Evolutionary conservation across 2,329 filamentous ascomycete species (phyloP).

Genomic region (Fusarium sp.): DNA sequence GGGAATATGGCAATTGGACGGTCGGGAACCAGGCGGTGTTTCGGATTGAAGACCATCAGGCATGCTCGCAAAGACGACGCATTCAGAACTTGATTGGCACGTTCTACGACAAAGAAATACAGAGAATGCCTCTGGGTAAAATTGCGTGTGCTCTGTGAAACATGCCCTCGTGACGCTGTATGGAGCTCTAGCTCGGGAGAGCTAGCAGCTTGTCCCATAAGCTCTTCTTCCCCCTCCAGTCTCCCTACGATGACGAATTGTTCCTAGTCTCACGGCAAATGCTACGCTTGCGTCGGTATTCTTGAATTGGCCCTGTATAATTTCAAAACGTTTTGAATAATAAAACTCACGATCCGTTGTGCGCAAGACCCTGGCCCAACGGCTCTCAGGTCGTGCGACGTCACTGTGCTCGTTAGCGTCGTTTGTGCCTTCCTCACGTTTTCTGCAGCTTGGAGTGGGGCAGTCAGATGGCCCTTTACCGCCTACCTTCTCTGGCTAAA

Average conservation of each 20-base stretch:
- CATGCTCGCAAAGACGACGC: conserved; percentile 43
- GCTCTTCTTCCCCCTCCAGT: background rate
- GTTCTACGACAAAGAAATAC: conserved; percentile 42
- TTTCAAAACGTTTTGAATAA: background rate
- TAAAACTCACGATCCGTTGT: conserved; percentile 6
- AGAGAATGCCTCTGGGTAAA: conserved; percentile 35
- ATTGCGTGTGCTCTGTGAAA: conserved; percentile 13
- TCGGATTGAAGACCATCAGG: conserved; percentile 42
- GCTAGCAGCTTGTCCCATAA: background rate
- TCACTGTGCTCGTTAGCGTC: conserved; percentile 17
- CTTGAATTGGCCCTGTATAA: background rate
- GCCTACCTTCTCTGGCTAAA: conserved; percentile 41
- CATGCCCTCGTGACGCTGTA: conserved; percentile 15
- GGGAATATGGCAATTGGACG: conserved; percentile 46
- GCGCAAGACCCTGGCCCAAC: conserved; percentile 7
- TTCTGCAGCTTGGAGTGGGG: background rate
- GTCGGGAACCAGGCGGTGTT: conserved; percentile 48
- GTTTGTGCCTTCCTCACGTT: background rate
- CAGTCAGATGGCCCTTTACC: conserved; percentile 23
- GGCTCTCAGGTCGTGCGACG: conserved; percentile 20
- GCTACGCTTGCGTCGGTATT: background rate
- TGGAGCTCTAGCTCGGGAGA: background rate
- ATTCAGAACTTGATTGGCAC: conserved; percentile 38
- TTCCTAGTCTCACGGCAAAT: background rate
- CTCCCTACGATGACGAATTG: background rate